phyloP scores from a whole-genome alignment of 2,329 filamentous ascomycete species.

The Zalaria sp. region DNA sequence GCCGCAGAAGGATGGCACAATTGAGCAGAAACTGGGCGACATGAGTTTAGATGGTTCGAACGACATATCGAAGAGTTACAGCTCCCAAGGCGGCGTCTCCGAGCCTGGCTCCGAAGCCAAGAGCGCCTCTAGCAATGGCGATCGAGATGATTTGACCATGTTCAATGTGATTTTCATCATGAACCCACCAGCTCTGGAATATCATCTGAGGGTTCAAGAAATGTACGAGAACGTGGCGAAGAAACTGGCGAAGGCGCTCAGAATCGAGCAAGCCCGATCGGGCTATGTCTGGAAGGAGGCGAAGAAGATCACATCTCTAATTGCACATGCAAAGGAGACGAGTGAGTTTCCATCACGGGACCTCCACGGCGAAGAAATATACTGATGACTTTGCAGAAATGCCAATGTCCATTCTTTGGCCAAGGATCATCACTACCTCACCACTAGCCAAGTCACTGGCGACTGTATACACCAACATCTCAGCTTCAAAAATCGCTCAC shows the following conservation, averaged over 20 bases:
- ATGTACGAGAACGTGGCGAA: constrained; percentile 84
- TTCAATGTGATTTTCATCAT: constrained; percentile 94
- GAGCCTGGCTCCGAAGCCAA: constrained; percentile 17
- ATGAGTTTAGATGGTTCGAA: background rate
- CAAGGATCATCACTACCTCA: constrained; percentile 55
- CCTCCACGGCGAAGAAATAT: background rate
- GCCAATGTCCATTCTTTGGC: constrained; percentile 55
- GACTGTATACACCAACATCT: constrained; percentile 68
- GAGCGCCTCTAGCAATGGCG: constrained; percentile 14
- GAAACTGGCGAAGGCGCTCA: constrained; percentile 83
- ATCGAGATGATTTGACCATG: constrained; percentile 67
- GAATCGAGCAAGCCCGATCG: constrained; percentile 78
- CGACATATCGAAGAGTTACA: background rate
- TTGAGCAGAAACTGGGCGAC: background rate
- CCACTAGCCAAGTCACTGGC: constrained; percentile 72
- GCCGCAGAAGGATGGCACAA: background rate
- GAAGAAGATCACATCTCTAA: constrained; percentile 65
- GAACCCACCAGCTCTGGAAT: constrained; percentile 64
- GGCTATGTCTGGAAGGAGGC: constrained; percentile 89
- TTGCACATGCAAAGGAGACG: constrained; percentile 54
- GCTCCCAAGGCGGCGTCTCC: background rate
- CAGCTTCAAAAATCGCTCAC: constrained; percentile 73
- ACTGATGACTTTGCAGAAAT: constrained; percentile 17
- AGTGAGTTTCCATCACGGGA: constrained; percentile 1
- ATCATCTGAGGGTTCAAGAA: constrained; percentile 56